phyloP scores from a whole-genome alignment of 768 basidiomycete species.

The Naematelia encephala region DNA sequence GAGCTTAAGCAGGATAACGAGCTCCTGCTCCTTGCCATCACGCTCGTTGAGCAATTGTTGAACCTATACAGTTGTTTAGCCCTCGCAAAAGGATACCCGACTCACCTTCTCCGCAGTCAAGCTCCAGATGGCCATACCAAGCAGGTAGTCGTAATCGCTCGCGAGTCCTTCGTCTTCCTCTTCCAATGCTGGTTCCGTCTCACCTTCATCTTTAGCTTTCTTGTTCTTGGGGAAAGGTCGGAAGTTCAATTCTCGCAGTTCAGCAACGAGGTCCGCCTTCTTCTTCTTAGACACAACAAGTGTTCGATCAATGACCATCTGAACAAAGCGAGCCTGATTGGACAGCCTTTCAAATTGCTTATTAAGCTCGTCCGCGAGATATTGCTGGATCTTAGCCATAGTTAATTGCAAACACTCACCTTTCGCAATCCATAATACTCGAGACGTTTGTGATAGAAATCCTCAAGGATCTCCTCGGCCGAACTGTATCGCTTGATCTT shows the following conservation, averaged over 20 bases:
- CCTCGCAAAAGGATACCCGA: background rate
- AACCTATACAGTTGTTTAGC: slow-evolving; percentile 57
- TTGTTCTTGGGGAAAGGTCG: slow-evolving; percentile 80
- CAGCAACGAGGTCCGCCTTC: slow-evolving; percentile 76
- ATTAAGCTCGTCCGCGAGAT: slow-evolving; percentile 77
- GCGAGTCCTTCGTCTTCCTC: slow-evolving; percentile 55
- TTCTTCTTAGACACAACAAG: slow-evolving; percentile 81
- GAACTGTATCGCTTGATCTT: slow-evolving; percentile 91
- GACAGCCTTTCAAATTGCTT: slow-evolving; percentile 74
- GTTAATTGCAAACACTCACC: slow-evolving; percentile 54
- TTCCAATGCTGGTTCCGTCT: slow-evolving; percentile 61
- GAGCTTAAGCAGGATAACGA: slow-evolving; percentile 70
- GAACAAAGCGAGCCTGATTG: slow-evolving; percentile 94
- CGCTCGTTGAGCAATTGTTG: slow-evolving; percentile 77
- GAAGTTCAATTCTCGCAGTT: slow-evolving; percentile 80
- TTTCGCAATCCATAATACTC: slow-evolving; percentile 95
- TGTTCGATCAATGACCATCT: slow-evolving; percentile 87
- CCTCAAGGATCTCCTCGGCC: slow-evolving; percentile 86
- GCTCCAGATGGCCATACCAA: slow-evolving; percentile 93
- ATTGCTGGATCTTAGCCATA: slow-evolving; percentile 61
- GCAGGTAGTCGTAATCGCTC: slow-evolving; percentile 84
- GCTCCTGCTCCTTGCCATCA: slow-evolving; percentile 74
- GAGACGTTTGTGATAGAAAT: slow-evolving; percentile 84
- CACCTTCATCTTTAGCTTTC: slow-evolving; percentile 66
- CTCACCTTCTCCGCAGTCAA: slow-evolving; percentile 86